Evolutionary conservation across 305 asterid species (phyloP).

Genomic region (Coffea humblotiana): DNA sequence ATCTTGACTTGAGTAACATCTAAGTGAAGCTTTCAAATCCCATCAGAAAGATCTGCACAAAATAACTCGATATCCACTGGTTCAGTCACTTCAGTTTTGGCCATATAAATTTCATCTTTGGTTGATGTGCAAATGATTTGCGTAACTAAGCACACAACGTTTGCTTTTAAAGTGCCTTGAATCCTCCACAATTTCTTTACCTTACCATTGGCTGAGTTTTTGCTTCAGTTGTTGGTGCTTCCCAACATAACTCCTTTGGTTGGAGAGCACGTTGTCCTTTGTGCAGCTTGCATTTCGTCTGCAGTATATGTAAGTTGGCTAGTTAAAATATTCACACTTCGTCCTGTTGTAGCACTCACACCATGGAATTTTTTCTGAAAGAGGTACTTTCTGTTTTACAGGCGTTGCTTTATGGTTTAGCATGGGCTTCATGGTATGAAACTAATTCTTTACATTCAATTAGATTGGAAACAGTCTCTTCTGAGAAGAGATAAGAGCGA

Average conservation of each 20-base stretch:
- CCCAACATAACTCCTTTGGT: conserved; percentile 75
- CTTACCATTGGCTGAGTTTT: conserved; percentile 4
- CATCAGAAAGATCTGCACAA: not conserved
- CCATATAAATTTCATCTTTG: not conserved
- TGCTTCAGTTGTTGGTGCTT: conserved; percentile 63
- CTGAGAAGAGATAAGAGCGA: no score
- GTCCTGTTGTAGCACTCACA: not conserved
- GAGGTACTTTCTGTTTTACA: not conserved
- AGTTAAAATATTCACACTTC: not conserved
- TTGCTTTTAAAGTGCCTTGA: not conserved
- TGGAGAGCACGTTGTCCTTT: conserved; percentile 79
- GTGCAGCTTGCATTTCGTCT: conserved; percentile 67
- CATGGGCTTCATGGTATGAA: no score
- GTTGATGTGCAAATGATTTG: no score
- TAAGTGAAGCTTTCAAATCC: not conserved
- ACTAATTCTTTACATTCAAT: no score
- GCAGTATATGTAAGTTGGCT: conserved; percentile 68
- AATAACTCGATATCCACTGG: not conserved
- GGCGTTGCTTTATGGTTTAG: no score
- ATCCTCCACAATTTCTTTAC: conserved; percentile 9
- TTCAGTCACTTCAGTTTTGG: not conserved
- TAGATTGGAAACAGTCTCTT: no score
- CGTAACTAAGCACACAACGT: not conserved
- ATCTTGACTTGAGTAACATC: no score
- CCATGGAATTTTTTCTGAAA: conserved; percentile 22